A percentile compares a stretch with the other conserved stretches of the same genome.
Evolutionary conservation across 495 filamentous ascomycete species (phyloP).

Genomic region (Saxophila tyrrhenica): DNA sequence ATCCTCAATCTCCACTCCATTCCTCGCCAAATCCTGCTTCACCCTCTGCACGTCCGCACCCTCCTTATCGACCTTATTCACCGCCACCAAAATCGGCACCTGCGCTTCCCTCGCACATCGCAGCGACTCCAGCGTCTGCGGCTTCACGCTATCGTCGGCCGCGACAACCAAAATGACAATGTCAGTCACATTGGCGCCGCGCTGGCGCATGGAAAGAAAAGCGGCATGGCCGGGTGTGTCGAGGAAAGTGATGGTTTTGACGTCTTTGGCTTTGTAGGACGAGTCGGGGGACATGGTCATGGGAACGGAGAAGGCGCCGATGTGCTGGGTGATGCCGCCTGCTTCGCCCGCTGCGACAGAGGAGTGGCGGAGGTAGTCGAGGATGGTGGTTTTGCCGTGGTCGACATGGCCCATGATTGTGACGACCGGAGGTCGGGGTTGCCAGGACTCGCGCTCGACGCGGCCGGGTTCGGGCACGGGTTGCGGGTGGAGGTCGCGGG

Average conservation of each 20-base stretch:
- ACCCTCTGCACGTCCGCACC: constrained; percentile 67
- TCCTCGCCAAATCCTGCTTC: constrained; percentile 73
- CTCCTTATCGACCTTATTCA: constrained; percentile 92
- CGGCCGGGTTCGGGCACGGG: constrained; percentile 38
- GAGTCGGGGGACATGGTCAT: constrained; percentile 52
- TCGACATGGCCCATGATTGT: constrained; percentile 99
- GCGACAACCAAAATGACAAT: constrained; percentile 95
- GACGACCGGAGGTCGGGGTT: constrained; percentile 77
- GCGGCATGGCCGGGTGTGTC: constrained; percentile 96
- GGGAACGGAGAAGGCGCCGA: constrained; percentile 91
- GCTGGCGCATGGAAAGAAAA: constrained; percentile 89
- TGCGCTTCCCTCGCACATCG: constrained; percentile 84
- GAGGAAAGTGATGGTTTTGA: constrained; percentile 90
- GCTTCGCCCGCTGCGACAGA: constrained; percentile 84
- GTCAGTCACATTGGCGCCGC: constrained; percentile 92
- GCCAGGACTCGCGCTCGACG: constrained; percentile 59
- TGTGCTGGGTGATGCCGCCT: constrained; percentile 97
- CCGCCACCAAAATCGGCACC: constrained; percentile 95
- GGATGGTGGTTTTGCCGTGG: constrained; percentile 93
- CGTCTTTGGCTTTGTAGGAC: constrained; percentile 42
- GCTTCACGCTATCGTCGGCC: constrained; percentile 94
- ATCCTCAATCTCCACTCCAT: constrained; percentile 87
- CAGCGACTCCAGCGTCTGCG: constrained; percentile 92
- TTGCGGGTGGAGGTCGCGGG: constrained; percentile 58
- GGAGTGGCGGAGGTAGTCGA: constrained; percentile 89